A percentile compares a stretch with the other conserved stretches of the same genome.
Evolutionary conservation across 768 basidiomycete genomes (phyloP).

Genomic region (Boletellus sp.): DNA sequence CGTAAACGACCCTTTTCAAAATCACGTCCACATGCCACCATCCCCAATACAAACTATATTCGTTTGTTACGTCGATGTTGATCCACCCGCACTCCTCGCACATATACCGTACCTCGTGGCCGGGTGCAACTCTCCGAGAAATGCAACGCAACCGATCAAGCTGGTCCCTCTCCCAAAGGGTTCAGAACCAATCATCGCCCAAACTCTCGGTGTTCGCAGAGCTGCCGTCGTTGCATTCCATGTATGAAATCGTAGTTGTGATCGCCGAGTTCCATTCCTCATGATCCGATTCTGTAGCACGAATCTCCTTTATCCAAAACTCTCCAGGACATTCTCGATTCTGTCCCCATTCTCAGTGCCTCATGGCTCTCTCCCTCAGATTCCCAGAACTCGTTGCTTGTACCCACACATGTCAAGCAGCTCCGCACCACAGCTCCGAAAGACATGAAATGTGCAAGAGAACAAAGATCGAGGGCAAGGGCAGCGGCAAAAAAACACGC

Average conservation of each 20-base stretch:
- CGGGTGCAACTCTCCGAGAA: conserved; percentile 55
- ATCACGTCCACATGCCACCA: neutral
- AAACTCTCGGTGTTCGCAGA: conserved; percentile 60
- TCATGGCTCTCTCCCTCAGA: conserved; percentile 52
- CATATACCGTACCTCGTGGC: conserved; percentile 79
- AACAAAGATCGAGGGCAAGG: conserved; percentile 48
- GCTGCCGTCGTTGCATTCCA: conserved; percentile 64
- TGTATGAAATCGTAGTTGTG: conserved; percentile 41
- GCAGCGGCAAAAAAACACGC: conserved; percentile 40
- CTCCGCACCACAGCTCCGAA: conserved; percentile 72
- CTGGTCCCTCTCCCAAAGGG: conserved; percentile 65
- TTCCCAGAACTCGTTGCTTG: conserved; percentile 29
- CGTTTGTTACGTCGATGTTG: conserved; percentile 71
- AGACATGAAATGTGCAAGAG: conserved; percentile 72
- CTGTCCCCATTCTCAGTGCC: conserved; percentile 55
- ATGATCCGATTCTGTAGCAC: conserved; percentile 29
- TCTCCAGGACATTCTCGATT: conserved; percentile 40
- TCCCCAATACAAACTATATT: conserved; percentile 46
- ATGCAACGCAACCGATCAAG: conserved; percentile 39
- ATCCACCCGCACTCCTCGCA: conserved; percentile 66
- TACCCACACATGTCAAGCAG: conserved; percentile 81
- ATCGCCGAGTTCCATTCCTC: conserved; percentile 1
- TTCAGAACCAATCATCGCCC: conserved; percentile 59
- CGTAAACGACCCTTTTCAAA: neutral
- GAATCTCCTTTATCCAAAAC: conserved; percentile 37